phyloP scores from a whole-genome alignment of 2,329 filamentous ascomycete genomes.

The Diaporthe longicolla region DNA sequence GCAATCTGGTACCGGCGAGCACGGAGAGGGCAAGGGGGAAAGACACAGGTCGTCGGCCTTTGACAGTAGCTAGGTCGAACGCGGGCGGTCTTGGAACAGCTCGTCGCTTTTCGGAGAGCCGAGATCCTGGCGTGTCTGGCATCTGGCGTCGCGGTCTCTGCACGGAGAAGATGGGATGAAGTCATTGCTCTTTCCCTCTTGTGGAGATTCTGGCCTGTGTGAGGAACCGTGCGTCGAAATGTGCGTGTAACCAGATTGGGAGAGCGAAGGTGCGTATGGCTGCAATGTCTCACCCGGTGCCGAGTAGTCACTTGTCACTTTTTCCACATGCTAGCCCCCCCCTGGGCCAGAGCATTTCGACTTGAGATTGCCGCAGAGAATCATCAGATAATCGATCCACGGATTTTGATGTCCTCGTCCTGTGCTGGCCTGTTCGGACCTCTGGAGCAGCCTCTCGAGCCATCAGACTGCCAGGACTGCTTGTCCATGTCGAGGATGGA shows the following conservation, averaged over 20 bases:
- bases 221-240: constrained; percentile 28
- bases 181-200: not conserved
- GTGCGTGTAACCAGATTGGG: constrained; percentile 18
- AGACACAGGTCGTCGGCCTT: not conserved
- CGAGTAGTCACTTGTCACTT: constrained; percentile 19
- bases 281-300: constrained; percentile 17
- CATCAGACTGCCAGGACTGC: too few relatives aligned
- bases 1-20: not conserved
- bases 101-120: constrained; percentile 21
- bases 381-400: constrained; percentile 13
- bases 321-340: constrained; percentile 16
- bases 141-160: constrained; percentile 25
- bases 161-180: constrained; percentile 29
- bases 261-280: constrained; percentile 6
- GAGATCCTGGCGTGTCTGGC: constrained; percentile 33
- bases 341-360: not conserved
- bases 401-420: not conserved
- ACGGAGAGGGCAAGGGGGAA: not conserved
- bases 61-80: constrained; percentile 18
- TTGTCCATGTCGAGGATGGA: not conserved
- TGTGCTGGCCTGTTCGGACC: not conserved
- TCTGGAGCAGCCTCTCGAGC: not conserved
- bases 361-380: constrained; percentile 12
- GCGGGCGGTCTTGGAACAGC: constrained; percentile 1
- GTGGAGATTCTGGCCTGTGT: not conserved